Base-by-base conservation (phyloP, 1,139 yeast genomes). In the Schwanniomyces etchellsii region DNA sequence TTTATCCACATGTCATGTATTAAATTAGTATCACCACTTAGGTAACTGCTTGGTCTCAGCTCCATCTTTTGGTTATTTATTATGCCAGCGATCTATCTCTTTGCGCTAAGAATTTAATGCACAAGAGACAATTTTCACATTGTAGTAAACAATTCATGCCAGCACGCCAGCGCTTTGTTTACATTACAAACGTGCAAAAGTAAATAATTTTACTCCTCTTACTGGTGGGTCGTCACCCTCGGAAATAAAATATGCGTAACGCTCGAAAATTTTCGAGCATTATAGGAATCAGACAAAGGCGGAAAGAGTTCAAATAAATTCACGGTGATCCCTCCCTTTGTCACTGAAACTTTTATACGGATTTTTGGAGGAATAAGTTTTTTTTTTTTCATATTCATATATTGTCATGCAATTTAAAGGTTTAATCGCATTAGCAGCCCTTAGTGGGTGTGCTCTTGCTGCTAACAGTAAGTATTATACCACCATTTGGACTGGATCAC, bases 401-500 rank as follows among this genome's bases (percentile, higher is more conserved):
- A 23, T 9, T 20, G 26, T 12, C 18, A 74, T 73, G 79, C 77
- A 72, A 63, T 60, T 71, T 57, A 71, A 61, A 55, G 57, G 69
- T 43, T 43, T 70, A 42, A 44, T 67, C 37, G 64, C 68, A 43
- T 52, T 62, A 36, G 59, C 74, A 40, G 69, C 73, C 45, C 50
- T 70, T 33, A 57, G 70, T 38, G 70, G 70, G 38, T 43, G 64
- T 39, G 72, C 71, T 37, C 53, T 64, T 49, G 21, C 21, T 7
- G 69, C 70, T 35, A 62, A 76, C 63, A 70, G 70, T 76, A 74
- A 60, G 65, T 57, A 49, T 40, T 18, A n/a, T n/a, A n/a, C n/a
- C n/a, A n/a, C n/a, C n/a, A n/a, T n/a, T n/a, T n/a, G n/a, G n/a
- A n/a, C n/a, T n/a, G n/a, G n/a, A n/a, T n/a, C n/a, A n/a, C n/a